Evolutionary conservation across 345 rosid species (phyloP).

Genomic region (Corchorus olitorius): DNA sequence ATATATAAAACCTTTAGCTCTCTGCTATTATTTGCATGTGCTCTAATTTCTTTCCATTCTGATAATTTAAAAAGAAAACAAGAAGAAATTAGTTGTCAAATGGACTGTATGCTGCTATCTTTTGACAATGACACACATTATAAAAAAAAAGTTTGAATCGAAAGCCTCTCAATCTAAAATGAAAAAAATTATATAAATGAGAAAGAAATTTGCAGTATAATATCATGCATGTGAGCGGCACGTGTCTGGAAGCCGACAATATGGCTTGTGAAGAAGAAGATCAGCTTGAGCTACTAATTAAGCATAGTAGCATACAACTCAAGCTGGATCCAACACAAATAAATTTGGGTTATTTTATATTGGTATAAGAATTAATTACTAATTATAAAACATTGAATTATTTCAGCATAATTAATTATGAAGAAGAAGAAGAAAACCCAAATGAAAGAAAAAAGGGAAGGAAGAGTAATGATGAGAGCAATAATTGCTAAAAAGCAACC

Average conservation of each 20-base stretch:
- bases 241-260: slow-evolving; percentile 12
- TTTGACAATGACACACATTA: no score
- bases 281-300: background rate
- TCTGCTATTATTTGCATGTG: no score
- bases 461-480: slow-evolving; percentile 29
- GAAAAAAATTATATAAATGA: no score
- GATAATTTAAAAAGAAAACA: no score
- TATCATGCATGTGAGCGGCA: background rate
- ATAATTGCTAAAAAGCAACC: slow-evolving; percentile 44
- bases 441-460: background rate
- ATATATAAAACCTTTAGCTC: no score
- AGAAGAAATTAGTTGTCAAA: no score
- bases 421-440: background rate
- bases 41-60: no score
- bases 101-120: no score
- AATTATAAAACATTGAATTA: background rate
- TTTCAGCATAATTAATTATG: background rate
- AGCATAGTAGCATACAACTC: background rate
- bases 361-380: background rate
- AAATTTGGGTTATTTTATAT: background rate
- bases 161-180: no score
- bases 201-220: background rate
- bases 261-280: background rate
- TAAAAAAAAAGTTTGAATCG: no score
- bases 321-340: background rate